Evolutionary conservation across 129 eudicot genomes (phyloP), one percentile per base, ranked within the genome.

Genomic region (Flaveria robusta): DNA sequence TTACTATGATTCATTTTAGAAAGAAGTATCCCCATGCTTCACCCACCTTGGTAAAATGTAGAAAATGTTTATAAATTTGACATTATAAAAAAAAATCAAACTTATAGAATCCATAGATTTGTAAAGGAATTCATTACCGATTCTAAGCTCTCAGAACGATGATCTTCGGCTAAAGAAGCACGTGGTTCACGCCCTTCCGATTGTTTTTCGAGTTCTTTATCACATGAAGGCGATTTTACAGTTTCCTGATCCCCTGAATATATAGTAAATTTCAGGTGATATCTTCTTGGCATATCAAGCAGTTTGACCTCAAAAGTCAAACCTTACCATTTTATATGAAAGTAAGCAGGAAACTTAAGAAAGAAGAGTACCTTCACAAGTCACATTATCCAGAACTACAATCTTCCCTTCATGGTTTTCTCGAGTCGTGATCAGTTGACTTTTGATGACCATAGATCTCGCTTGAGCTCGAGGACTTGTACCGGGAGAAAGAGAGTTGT

Each of bases 391-490:
- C 12, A 45, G 31, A 71, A 66, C 58, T 42, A 22, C 77, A 47
- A 81, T 83, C 64, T 68, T 79, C 43, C 68, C 43, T 27, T 83
- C 78, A 3, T 46, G 65, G 31, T 68, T 71, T 3, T 82, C 82
- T 26, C 5, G 0, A 27, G 71, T 50, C 14, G 62, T 43, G n/a
- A 29, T 9, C 16, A 77, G 74, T 71, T 80, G 83, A 51, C 70
- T 81, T 63, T 79, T 89, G 51, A 23, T 78, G 76, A 43, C 79
- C 79, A 13, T 41, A 66, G 74, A 71, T 52, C 81, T 79, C 62
- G 34, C 39, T 54, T 62, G 81, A 22, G 60, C 59, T 72, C 85
- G 74, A 26, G 92, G 97, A 77, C 95, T 91, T 62, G 73, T 82
- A 66, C 62, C 45, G 0, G 93, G 88, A 55, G 97, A 86, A 58